Base-by-base conservation (phyloP, 768 basidiomycete genomes). In the Boletus rubescentipes region DNA sequence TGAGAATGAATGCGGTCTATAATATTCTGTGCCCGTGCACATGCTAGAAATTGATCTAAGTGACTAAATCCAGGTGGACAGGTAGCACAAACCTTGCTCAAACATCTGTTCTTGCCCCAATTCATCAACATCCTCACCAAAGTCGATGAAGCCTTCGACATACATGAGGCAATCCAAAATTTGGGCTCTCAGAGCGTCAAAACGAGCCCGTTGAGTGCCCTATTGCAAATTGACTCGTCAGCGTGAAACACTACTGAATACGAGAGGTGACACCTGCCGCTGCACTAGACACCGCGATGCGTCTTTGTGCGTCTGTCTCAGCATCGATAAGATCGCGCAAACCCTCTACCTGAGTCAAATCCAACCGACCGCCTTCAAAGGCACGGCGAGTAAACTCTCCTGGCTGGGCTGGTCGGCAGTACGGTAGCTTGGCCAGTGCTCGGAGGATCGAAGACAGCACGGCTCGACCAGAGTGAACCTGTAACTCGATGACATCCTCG, bases 301-400 rank as follows among this genome's bases (percentile, higher is more conserved):
- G 81, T 49, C 93, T 77, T 67, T 96, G 93, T 16, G 73, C 75
- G 61, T 93, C 91, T 0, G 93, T 96, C 63, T 94, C 91, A 0
- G 92, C 91, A 49, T 94, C 86, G 39, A 96, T 86, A 31, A 96
- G 77, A 64, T 95, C 93, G 54, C 85, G 83, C 51, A 96, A 67
- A 6, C 91, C 93, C 65, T 96, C 93, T 1, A 91, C 92, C 71
- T 95, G 88, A 0, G 91, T 93, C 51, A 96, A 71, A 64, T 94
- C 93, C 49, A 96, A 73, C 39, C 91, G 79, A 0, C 93, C 93
- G 18, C 82, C 85, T 26, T 86, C 73, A 58, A 92, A 91, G 0
- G 93, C 92, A 40, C 89, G 85, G 26, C 86, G 79, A 14, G 93
- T 94, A 63, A 96, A 96, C 70, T 96, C 93, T 29, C 93, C 93